Base-by-base conservation (phyloP, 164 flowering plant species). In the Platanus orientalis region DNA sequence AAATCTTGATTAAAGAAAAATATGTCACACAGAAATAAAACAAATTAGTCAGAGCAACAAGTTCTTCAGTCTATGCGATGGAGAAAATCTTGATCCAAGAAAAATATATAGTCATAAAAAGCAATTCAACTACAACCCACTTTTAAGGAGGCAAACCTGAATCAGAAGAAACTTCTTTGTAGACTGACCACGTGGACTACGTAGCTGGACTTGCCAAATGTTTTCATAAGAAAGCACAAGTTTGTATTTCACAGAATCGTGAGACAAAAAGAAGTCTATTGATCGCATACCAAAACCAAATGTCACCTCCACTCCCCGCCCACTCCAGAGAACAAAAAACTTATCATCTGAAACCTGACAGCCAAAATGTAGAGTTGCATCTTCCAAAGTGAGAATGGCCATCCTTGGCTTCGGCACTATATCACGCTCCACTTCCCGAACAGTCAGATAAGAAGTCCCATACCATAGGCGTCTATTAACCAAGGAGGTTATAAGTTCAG, bases 121-220 rank as follows among this genome's bases (percentile, higher is more conserved):
- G 42, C 5, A 36, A 1, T 25, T 4, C 42, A 36, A 36, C 12
- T 3, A 36, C 1, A 36, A 36, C 9, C 42, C 12, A 36, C 4
- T 36, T 7, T 36, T 7, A 36, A 36, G 42, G 42, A 36, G 42
- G n/a, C 5, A 36, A 7, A 92, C 95, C 98, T 92, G 93, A 74
- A 92, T 72, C 25, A 89, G 65, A 9, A 92, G 84, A 76, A 66
- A 78, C 66, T 75, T 80, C 23, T 49, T 47, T 36, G 13, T 36
- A 24, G 51, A 21, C 66, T 59, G 75, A 51, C 67, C 64, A 29
- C 49, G 71, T 32, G 86, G 81, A 28, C 68, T 67, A 58, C 77
- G 80, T 10, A 88, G 75, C 69, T 81, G 79, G 59, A 88, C 74
- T 76, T 79, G 80, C 89, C 91, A 85, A 48, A 89, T 79, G 54